A percentile compares a stretch with the other conserved stretches of the same genome.
These are phyloP conservation scores for Rhynchosporium secalis DNA, from an alignment of 2,329 filamentous ascomycete species.

Conservation along the genomic window DNA sequence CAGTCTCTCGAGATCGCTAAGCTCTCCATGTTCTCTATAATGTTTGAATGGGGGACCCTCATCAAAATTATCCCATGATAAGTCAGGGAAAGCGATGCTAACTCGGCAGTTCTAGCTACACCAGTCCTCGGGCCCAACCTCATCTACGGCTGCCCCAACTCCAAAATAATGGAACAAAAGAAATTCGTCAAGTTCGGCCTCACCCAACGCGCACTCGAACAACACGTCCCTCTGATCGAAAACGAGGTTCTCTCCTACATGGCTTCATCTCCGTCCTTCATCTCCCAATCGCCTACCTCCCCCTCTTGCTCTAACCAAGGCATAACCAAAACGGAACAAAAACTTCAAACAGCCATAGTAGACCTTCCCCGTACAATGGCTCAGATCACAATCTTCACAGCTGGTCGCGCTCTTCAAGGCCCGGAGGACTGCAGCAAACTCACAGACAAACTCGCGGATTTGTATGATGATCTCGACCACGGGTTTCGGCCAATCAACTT, in stretches of 20 bases:
- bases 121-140: slow-evolving; percentile 77
- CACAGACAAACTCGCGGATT: slow-evolving; percentile 72
- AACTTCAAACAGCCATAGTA: slow-evolving; percentile 61
- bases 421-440: slow-evolving; percentile 77
- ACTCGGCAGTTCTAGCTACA: slow-evolving; percentile 37
- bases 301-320: background rate
- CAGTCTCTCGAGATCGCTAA: background rate
- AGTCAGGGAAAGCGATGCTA: background rate
- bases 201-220: slow-evolving; percentile 68
- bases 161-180: slow-evolving; percentile 93
- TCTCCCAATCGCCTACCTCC: slow-evolving; percentile 38
- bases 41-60: too few species aligned
- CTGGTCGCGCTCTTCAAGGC: slow-evolving; percentile 79
- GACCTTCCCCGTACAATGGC: slow-evolving; percentile 76
- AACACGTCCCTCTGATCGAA: slow-evolving; percentile 74
- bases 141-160: slow-evolving; percentile 84
- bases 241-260: slow-evolving; percentile 71
- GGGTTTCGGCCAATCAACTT: slow-evolving; percentile 87
- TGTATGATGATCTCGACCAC: slow-evolving; percentile 85
- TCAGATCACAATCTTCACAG: slow-evolving; percentile 85
- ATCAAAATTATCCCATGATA: too few species aligned
- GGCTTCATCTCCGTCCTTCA: slow-evolving; percentile 54
- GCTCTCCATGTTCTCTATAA: too few species aligned
- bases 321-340: background rate
- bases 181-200: slow-evolving; percentile 48